These are phyloP conservation scores for Leucocoprinus birnbaumii DNA, from an alignment of 768 basidiomycete species.

Conservation along the genomic window DNA sequence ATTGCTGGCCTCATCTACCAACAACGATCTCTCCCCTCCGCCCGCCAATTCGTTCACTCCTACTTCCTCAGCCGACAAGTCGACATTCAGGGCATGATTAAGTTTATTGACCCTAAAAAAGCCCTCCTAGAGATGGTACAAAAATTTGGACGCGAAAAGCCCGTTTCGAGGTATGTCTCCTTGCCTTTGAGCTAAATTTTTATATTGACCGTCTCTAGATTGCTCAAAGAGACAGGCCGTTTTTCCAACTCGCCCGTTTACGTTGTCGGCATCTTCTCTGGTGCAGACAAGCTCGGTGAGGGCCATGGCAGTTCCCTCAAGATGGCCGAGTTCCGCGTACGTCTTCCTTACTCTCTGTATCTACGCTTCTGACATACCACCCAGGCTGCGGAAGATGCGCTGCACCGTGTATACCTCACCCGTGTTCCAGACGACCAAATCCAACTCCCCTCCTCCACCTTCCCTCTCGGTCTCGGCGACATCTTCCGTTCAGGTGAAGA, in stretches of 20 bases:
- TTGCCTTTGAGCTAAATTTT: not conserved
- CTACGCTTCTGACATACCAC: not conserved
- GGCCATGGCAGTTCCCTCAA: conserved; percentile 89
- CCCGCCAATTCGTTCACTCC: conserved; percentile 86
- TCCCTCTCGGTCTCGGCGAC: conserved; percentile 52
- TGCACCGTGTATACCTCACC: conserved; percentile 82
- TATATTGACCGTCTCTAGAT: conserved; percentile 36
- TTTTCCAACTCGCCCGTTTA: conserved; percentile 88
- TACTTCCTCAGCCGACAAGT: conserved; percentile 86
- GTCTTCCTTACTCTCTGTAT: conserved; percentile 17
- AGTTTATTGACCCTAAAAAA: conserved; percentile 42
- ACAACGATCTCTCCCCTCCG: conserved; percentile 77
- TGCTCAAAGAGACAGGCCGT: conserved; percentile 92
- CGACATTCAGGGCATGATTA: conserved; percentile 52
- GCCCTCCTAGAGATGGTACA: conserved; percentile 75
- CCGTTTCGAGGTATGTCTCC: conserved; percentile 54
- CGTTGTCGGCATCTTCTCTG: conserved; percentile 93
- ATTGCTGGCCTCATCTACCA: conserved; percentile 89
- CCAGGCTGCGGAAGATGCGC: conserved; percentile 83
- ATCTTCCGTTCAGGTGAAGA: conserved; percentile 47
- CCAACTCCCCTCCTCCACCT: conserved; percentile 73
- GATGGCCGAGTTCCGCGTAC: conserved; percentile 93
- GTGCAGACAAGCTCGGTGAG: conserved; percentile 83
- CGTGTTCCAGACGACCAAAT: conserved; percentile 66
- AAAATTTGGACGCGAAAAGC: conserved; percentile 69